These are phyloP conservation scores for Plasmodium malariae DNA, from an alignment of 169 alveolate species.

Conservation along the genomic window DNA sequence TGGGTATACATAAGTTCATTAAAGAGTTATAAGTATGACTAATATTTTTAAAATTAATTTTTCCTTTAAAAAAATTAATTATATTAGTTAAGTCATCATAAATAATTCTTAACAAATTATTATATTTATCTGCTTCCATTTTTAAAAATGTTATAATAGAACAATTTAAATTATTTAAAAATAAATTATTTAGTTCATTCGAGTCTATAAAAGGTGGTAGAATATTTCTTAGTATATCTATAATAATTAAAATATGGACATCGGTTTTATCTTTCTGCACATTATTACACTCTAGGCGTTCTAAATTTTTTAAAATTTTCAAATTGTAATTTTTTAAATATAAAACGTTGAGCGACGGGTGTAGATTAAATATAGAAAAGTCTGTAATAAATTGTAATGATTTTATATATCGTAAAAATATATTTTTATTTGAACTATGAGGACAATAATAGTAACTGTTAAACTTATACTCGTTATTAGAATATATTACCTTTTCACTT, in stretches of 20 bases:
- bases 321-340: conserved; percentile 70
- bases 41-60: conserved; percentile 30
- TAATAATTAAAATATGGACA: conserved; percentile 21
- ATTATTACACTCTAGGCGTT: conserved; percentile 41
- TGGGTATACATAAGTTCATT: conserved; percentile 48
- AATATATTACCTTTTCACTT: conserved; percentile 51
- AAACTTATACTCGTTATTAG: conserved; percentile 58
- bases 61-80: conserved; percentile 49
- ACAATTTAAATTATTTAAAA: conserved; percentile 52
- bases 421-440: conserved; percentile 71
- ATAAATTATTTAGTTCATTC: conserved; percentile 26
- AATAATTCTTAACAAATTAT: conserved; percentile 38
- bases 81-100: conserved; percentile 66
- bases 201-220: conserved; percentile 63
- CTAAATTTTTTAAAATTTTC: conserved; percentile 53
- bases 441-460: conserved; percentile 67
- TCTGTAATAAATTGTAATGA: conserved; percentile 64
- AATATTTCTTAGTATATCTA: conserved; percentile 27
- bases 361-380: conserved; percentile 74
- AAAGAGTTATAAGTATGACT: conserved; percentile 35
- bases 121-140: conserved; percentile 74
- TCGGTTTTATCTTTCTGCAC: conserved; percentile 11
- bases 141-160: conserved; percentile 55
- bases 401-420: conserved; percentile 63
- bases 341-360: conserved; percentile 53